Base-by-base conservation (phyloP, 169 alveolate genomes). In the Plasmodium sp. region DNA sequence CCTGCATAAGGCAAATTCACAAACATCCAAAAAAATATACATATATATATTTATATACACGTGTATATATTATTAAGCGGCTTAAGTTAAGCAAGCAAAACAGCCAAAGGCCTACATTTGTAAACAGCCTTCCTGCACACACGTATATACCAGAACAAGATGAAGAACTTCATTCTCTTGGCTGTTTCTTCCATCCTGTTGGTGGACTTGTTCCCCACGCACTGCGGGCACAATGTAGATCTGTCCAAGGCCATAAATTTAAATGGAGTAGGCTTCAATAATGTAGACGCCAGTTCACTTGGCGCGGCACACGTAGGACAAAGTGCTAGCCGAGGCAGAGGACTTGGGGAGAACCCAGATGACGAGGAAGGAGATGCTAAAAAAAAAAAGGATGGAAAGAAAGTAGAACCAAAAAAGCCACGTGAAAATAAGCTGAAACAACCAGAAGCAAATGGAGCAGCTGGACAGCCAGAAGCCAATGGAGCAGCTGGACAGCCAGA, bases 141-240 rank as follows among this genome's bases (percentile, higher is more conserved):
- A 67, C 36, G 33, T 58, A 75, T 48, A 85, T 31, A 31, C 39
- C 10, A 34, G 36, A 79, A 39, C 51, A 88, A 77, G 48, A 88
- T 88, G 94, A 88, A 41, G 62, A 88, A 88, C 33, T 88, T 79
- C 31, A 56, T 71, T 36, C 71, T 80, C 39, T 43, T 88, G 56
- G 84, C 88, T 9, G 83, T 80, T 5, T 54, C 94, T 0, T 77
- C 94, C 34, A 62, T 88, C 82, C 82, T 88, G 51, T 58, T 88
- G 43, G 94, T 43, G 51, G 83, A 88, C 41, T 58, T 56, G 10
- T 36, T 77, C 31, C 51, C 45, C 73, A 81, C 84, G 7, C 83
- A 41, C 67, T 73, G 22, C 14, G 81, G 34, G 5, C 83, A 67
- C 43, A 56, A 88, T 80, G 81, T 31, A 88, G 71, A 62, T 62